Conservation (phyloP, 768 basidiomycete genomes). For the Xerocomellus dryophilus region DNA sequence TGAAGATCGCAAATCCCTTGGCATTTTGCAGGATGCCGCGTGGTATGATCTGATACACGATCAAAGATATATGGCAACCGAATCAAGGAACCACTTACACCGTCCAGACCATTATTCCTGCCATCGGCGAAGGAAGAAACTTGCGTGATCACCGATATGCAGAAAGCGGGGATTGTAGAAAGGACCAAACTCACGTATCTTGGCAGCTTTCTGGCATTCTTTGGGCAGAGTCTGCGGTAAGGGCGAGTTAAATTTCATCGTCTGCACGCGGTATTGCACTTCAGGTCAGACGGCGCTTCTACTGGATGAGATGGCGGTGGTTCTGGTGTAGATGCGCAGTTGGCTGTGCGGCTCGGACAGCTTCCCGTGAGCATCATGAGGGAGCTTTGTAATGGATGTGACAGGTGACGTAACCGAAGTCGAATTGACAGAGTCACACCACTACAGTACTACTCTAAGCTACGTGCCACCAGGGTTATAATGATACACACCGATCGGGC, state of each 20-base stretch:
- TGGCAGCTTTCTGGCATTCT: constrained; percentile 84
- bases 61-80: neutral
- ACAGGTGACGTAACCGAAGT: constrained; percentile 20
- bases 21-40: constrained; percentile 53
- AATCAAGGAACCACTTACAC: constrained; percentile 39
- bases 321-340: constrained; percentile 20
- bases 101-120: constrained; percentile 81
- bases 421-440: neutral
- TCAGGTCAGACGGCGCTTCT: neutral
- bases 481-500: constrained; percentile 62
- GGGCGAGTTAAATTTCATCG: constrained; percentile 50
- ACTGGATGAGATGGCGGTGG: neutral
- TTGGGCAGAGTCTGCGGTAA: constrained; percentile 61
- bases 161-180: neutral
- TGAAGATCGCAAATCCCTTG: constrained; percentile 86
- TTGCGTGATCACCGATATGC: constrained; percentile 27
- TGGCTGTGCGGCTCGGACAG: constrained; percentile 2
- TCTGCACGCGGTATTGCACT: neutral
- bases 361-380: neutral
- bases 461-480: constrained; percentile 6
- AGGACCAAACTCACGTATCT: constrained; percentile 59
- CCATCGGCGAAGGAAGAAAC: constrained; percentile 83
- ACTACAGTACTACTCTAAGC: neutral
- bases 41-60: constrained; percentile 47
- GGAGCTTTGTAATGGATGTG: constrained; percentile 18